phyloP scores from a whole-genome alignment of 2,329 filamentous ascomycete genomes.

The Phoma herbarum region DNA sequence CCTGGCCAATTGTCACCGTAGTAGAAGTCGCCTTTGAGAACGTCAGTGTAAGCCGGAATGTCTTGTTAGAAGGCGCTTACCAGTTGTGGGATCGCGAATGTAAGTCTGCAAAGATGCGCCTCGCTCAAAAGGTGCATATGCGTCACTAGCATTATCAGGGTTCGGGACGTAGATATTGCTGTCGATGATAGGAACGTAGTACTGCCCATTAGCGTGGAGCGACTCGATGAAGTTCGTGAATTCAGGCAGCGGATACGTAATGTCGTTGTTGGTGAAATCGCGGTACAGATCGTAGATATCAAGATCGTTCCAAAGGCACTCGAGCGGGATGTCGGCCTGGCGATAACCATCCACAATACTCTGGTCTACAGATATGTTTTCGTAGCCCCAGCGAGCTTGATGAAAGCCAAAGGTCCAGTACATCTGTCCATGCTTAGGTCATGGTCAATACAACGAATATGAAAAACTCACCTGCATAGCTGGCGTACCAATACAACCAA shows the following conservation, averaged over 20 bases:
- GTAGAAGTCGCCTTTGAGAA: slow-evolving; percentile 53
- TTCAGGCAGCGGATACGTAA: slow-evolving; percentile 58
- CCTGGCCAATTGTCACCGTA: slow-evolving; percentile 63
- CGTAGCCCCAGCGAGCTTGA: slow-evolving; percentile 82
- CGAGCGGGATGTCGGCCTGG: slow-evolving; percentile 62
- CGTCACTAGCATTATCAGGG: slow-evolving; percentile 69
- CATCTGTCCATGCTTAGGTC: background rate
- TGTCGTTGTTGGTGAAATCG: slow-evolving; percentile 63
- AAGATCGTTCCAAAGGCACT: slow-evolving; percentile 52
- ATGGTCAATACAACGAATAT: too few species aligned
- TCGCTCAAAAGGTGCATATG: slow-evolving; percentile 57
- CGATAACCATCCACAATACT: slow-evolving; percentile 60
- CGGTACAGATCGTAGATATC: slow-evolving; percentile 57
- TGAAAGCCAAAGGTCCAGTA: slow-evolving; percentile 78
- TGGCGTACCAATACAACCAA: slow-evolving; percentile 71
- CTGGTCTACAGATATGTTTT: slow-evolving; percentile 36
- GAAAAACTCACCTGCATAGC: slow-evolving; percentile 72
- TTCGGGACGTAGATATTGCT: slow-evolving; percentile 74
- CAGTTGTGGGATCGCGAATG: slow-evolving; percentile 58
- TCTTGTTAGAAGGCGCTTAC: background rate
- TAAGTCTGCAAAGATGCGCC: slow-evolving; percentile 57
- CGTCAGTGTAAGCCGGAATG: background rate
- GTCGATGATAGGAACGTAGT: slow-evolving; percentile 67
- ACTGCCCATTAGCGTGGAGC: slow-evolving; percentile 61
- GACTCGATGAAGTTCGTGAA: slow-evolving; percentile 59